Conservation (phyloP, 108 stramenopile species). For the Heterococcus sp. region DNA sequence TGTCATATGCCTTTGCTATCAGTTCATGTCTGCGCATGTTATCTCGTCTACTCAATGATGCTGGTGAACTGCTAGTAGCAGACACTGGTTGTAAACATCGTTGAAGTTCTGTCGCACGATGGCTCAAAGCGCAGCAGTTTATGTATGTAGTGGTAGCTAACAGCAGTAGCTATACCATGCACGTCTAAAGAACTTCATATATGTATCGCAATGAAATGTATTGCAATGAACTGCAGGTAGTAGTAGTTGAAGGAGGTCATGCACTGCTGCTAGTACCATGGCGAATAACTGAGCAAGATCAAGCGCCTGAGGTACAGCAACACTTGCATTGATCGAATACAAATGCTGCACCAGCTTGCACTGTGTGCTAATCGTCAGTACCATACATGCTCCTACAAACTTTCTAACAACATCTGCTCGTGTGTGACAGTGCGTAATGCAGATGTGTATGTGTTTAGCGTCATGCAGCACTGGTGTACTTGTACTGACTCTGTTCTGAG, state of each 20-base stretch:
- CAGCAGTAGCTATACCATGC: background rate
- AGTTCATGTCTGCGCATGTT: no score
- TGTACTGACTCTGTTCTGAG: background rate
- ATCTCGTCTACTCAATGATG: no score
- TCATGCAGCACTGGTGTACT: background rate
- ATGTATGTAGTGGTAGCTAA: no score
- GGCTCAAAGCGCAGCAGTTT: no score
- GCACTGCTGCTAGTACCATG: constrained; percentile 46
- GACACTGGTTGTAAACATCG: no score
- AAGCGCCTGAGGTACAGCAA: background rate
- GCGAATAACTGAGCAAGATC: constrained; percentile 2
- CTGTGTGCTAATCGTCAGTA: background rate
- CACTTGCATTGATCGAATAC: background rate
- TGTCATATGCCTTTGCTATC: no score
- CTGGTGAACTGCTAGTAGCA: no score
- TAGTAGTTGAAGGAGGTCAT: constrained; percentile 45
- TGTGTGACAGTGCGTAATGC: background rate
- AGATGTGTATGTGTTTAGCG: background rate
- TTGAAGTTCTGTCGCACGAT: no score
- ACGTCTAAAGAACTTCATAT: background rate
- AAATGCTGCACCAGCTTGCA: background rate
- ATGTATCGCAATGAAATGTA: background rate
- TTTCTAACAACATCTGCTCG: no score
- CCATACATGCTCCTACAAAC: background rate
- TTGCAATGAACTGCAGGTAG: constrained; percentile 3